phyloP scores from a whole-genome alignment of 2,329 filamentous ascomycete genomes.

The Ophiobolus disseminans region DNA sequence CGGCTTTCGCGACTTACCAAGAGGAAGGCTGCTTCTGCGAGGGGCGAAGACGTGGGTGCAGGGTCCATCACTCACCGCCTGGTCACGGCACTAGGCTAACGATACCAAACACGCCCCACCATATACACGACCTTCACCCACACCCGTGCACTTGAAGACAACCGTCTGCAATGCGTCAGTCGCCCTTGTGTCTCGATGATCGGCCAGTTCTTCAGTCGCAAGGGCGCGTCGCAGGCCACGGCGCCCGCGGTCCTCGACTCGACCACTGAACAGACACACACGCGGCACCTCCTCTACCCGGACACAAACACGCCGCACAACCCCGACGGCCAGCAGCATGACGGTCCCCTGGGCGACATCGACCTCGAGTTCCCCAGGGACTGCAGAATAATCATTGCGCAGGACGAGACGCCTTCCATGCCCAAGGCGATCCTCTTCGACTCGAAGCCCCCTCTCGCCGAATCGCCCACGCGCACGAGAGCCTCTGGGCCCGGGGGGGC shows the following conservation, averaged over 20 bases:
- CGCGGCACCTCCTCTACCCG: constrained; percentile 51
- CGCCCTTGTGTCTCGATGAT: constrained; percentile 45
- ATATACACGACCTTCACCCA: no score
- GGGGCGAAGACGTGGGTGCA: no score
- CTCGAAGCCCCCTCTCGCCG: constrained; percentile 47
- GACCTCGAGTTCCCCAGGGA: constrained; percentile 52
- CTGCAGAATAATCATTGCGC: constrained; percentile 53
- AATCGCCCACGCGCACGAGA: constrained; percentile 37
- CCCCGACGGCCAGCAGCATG: constrained; percentile 47
- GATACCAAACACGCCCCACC: no score
- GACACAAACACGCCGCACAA: constrained; percentile 46
- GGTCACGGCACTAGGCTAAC: no score
- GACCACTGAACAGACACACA: constrained; percentile 51
- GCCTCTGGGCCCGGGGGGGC: constrained; percentile 25
- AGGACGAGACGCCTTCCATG: constrained; percentile 48
- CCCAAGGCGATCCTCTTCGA: constrained; percentile 51
- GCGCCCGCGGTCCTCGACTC: constrained; percentile 40
- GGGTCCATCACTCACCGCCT: no score
- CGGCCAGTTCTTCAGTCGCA: constrained; percentile 51
- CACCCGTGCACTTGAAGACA: no score
- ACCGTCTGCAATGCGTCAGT: constrained; percentile 16
- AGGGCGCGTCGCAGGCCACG: constrained; percentile 35
- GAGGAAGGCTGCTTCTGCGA: no score
- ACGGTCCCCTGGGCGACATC: constrained; percentile 49
- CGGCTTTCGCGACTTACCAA: no score